Base-by-base conservation (phyloP, 305 asterid genomes). In the Fraxinus latifolia region DNA sequence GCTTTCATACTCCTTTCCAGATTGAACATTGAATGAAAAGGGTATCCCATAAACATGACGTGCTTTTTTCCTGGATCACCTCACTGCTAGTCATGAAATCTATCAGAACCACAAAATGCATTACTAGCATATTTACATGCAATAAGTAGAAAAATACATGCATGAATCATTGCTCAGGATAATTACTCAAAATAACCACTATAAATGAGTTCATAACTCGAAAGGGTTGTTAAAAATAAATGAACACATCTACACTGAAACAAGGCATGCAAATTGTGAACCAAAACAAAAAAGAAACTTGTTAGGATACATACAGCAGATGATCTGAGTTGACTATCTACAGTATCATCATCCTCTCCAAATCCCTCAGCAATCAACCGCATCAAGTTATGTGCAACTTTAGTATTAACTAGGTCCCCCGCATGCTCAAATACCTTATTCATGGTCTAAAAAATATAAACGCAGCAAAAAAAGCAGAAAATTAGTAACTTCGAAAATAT, bases 381-480 rank as follows among this genome's bases (percentile, higher is more conserved):
- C 99, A 96, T 94, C 90, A 96, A 89, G 88, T 93, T 92, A 89
- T 96, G 99, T 17, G 97, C 97, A 82, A 94, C 97, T 89, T 96
- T 96, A 76, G 89, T 19, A 84, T 96, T 92, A 80, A 96, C 96
- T 85, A 96, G 86, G 87, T 96, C 97, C 81, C 98, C 99, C 3
- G 98, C 99, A 74, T 96, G 98, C 93, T 94, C 95, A 86, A 96
- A 96, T 73, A 96, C 98, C 90, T 91, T 94, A 85, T 96, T 96
- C 99, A 96, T 96, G 78, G 97, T 93, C 99, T 94, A 95, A 73
- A 36, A 85, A 77, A 85, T 77, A 14, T 79, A 77, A 88, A 77
- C 37, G 81, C 7, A 34, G 58, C 21, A 79, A 80, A 39, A 82
- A 77, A 72, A 79, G 81, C 71, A 77, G 65, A 81, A 62, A 82